Conservation (phyloP, 495 filamentous ascomycete species). For the Tuber umbilicatum region DNA sequence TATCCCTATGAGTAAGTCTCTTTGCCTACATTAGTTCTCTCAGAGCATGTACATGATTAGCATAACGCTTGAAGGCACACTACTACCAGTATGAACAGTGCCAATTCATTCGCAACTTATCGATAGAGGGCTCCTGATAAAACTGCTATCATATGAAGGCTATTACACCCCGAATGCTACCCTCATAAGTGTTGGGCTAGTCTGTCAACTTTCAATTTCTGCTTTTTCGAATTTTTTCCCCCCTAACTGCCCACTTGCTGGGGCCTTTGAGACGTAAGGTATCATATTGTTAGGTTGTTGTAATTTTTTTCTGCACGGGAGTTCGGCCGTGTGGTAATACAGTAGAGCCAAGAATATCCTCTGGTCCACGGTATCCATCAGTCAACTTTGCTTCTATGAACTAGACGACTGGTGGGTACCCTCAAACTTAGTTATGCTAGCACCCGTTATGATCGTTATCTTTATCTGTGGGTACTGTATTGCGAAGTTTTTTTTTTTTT, state of each 20-base stretch:
- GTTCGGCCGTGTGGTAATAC: neutral
- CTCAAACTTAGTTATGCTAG: neutral
- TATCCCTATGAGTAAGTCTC: neutral
- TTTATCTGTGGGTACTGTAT: neutral
- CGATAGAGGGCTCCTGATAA: neutral
- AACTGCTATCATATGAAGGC: neutral
- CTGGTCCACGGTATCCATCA: neutral
- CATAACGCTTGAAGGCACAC: neutral
- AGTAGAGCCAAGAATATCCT: neutral
- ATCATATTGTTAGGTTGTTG: neutral
- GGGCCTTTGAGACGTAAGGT: neutral
- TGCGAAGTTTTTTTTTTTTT: neutral
- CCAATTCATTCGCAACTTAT: neutral
- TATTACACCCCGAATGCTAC: neutral
- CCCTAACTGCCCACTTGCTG: neutral
- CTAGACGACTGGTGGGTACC: neutral
- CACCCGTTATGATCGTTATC: neutral
- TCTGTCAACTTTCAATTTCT: neutral
- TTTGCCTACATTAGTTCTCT: neutral
- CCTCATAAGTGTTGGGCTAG: neutral
- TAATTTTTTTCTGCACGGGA: neutral
- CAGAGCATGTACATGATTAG: neutral
- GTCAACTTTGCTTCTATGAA: neutral
- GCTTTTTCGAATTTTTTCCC: neutral
- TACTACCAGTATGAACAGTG: neutral